These are phyloP conservation scores for Trichoderma cornu-damae DNA, from an alignment of 2,329 filamentous ascomycete genomes.

Conservation along the genomic window DNA sequence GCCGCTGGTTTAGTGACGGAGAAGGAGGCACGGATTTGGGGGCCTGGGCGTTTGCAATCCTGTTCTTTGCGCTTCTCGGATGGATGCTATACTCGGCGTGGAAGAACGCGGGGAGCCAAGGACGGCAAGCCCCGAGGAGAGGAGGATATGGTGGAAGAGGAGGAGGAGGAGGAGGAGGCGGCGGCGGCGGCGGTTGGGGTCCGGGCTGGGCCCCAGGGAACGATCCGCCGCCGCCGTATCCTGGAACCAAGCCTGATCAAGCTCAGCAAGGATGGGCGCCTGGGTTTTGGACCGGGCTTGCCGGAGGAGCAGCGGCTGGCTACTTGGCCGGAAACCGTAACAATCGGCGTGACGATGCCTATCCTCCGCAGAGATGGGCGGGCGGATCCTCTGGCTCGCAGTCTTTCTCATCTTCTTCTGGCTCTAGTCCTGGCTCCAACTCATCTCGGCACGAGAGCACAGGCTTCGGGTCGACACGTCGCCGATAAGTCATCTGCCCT, in stretches of 20 bases:
- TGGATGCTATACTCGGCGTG: constrained; percentile 60
- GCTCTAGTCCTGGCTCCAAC: constrained; percentile 33
- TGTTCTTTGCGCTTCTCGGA: constrained; percentile 55
- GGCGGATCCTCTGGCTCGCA: constrained; percentile 20
- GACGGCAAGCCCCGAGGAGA: constrained; percentile 25
- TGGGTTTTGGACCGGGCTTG: constrained; percentile 69
- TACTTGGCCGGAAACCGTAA: constrained; percentile 47
- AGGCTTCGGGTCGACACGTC: constrained; percentile 65
- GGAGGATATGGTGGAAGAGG: constrained; percentile 25
- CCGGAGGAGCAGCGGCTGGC: constrained; percentile 61
- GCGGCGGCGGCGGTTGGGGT: constrained; percentile 38
- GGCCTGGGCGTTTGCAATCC: constrained; percentile 51
- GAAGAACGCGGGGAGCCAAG: constrained; percentile 18
- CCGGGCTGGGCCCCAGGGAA: constrained; percentile 39
- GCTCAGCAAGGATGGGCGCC: constrained; percentile 52
- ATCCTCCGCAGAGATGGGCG: constrained; percentile 29
- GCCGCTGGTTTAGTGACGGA: constrained; percentile 32
- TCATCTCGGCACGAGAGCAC: constrained; percentile 59
- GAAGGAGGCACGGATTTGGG: constrained; percentile 31
- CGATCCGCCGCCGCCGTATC: constrained; percentile 48
- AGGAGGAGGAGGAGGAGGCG: constrained; percentile 33
- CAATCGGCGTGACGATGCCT: constrained; percentile 27
- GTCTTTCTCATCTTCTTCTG: constrained; percentile 24
- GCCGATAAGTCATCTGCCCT: constrained; percentile 38
- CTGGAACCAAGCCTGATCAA: constrained; percentile 34